These are phyloP conservation scores for Tetrahymena borealis DNA, from an alignment of 73 alveolate genomes.

Conservation along the genomic window DNA sequence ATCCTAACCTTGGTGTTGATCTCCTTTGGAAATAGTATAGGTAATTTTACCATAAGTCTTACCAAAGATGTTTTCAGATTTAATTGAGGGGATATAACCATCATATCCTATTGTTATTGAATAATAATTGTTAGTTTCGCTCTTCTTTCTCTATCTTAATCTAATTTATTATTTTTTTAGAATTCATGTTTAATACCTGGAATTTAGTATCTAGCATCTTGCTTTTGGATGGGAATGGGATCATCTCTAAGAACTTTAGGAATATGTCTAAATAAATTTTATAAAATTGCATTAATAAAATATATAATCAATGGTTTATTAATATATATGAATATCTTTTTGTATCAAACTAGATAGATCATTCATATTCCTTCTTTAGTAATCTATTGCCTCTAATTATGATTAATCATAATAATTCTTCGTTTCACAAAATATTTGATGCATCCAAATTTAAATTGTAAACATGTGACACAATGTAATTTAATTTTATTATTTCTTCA, in stretches of 20 bases:
- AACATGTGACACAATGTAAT: not conserved
- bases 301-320: too few relatives aligned
- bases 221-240: slow-evolving; percentile 5
- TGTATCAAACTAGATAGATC: too few relatives aligned
- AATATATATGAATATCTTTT: too few relatives aligned
- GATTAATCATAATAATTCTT: too few relatives aligned
- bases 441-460: too few relatives aligned
- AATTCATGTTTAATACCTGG: slow-evolving; percentile 32
- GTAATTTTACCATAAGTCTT: slow-evolving; percentile 42
- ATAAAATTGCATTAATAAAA: too few relatives aligned
- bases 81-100: slow-evolving; percentile 39
- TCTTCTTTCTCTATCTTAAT: not conserved
- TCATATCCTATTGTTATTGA: slow-evolving; percentile 21
- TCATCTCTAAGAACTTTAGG: not conserved
- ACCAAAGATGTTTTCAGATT: slow-evolving; percentile 39
- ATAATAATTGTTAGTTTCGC: not conserved
- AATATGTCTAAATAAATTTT: not conserved
- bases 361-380: too few relatives aligned
- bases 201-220: slow-evolving; percentile 29
- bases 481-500: not conserved
- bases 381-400: too few relatives aligned
- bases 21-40: slow-evolving; percentile 25
- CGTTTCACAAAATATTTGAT: not conserved
- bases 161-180: not conserved
- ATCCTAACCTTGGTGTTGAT: slow-evolving; percentile 35